These are phyloP conservation scores for Globisporangium mamillatum DNA, from an alignment of 352 stramenopile genomes.

Conservation along the genomic window DNA sequence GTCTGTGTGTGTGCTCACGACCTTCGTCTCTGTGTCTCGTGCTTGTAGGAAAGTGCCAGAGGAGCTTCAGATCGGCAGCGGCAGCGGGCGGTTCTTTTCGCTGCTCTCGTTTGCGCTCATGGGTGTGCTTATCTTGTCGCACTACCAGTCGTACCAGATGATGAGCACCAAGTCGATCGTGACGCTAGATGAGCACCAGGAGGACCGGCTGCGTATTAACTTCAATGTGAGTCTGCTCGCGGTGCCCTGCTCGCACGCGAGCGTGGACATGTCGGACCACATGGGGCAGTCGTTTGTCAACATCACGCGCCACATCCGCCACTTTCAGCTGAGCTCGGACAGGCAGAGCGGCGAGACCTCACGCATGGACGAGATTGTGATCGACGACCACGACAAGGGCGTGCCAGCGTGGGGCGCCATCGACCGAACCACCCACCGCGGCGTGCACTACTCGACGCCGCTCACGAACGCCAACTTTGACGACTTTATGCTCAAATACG, in stretches of 20 bases:
- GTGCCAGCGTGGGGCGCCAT: conserved; percentile 65
- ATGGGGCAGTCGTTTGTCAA: conserved; percentile 77
- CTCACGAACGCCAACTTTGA: conserved; percentile 66
- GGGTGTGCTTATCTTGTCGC: conserved; percentile 43
- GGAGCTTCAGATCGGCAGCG: conserved; percentile 62
- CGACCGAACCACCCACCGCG: conserved; percentile 40
- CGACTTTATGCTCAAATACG: conserved; percentile 81
- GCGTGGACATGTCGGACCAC: conserved; percentile 78
- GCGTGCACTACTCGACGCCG: conserved; percentile 72
- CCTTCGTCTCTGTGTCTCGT: background rate
- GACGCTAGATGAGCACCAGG: conserved; percentile 70
- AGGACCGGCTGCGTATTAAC: conserved; percentile 80
- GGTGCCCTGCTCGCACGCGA: conserved; percentile 66
- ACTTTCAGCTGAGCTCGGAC: conserved; percentile 56
- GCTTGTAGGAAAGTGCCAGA: conserved; percentile 64
- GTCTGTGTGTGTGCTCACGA: background rate
- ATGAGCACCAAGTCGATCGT: conserved; percentile 53
- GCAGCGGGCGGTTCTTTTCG: conserved; percentile 62
- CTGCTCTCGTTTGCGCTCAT: conserved; percentile 62
- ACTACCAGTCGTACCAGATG: conserved; percentile 54
- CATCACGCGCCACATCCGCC: conserved; percentile 77
- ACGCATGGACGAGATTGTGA: conserved; percentile 67
- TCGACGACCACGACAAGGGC: conserved; percentile 59
- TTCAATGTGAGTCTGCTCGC: conserved; percentile 83
- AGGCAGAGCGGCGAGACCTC: conserved; percentile 26